Conservation (phyloP, 1,284 basidiomycete species). For the Fomes fomentarius region DNA sequence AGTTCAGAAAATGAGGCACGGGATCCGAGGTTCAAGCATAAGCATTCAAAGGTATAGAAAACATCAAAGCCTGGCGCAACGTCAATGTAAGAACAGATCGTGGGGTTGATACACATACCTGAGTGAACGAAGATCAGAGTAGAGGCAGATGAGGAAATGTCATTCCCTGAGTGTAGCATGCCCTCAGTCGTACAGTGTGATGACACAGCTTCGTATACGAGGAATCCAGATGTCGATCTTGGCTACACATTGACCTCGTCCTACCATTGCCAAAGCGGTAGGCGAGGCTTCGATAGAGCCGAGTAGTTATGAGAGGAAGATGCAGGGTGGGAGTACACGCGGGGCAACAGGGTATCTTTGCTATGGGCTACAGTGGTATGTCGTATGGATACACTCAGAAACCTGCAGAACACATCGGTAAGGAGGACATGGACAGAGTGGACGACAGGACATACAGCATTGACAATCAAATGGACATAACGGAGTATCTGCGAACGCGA, state of each 20-base stretch:
- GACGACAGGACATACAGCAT: conserved; percentile 31
- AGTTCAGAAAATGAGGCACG: no score
- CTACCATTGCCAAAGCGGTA: conserved; percentile 35
- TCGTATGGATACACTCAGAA: conserved; percentile 40
- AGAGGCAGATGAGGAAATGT: conserved; percentile 7
- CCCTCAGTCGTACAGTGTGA: conserved; percentile 16
- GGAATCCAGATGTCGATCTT: conserved; percentile 15
- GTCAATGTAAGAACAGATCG: no score
- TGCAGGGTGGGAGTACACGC: conserved; percentile 36
- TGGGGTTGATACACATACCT: neutral
- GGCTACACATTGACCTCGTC: conserved; percentile 30
- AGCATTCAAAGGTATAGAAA: neutral
- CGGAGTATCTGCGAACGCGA: conserved; percentile 36
- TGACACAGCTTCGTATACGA: conserved; percentile 18
- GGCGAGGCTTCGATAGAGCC: conserved; percentile 74
- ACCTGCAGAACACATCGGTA: conserved; percentile 39
- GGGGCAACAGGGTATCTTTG: conserved; percentile 8
- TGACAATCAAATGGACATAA: conserved; percentile 39
- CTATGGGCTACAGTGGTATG: conserved; percentile 15
- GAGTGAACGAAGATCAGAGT: neutral
- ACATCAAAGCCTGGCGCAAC: no score
- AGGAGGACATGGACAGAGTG: no score
- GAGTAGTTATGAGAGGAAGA: conserved; percentile 36
- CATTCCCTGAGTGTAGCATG: conserved; percentile 25
- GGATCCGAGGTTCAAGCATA: no score